Evolutionary conservation across 202 grass and related monocot genomes (phyloP).

Genomic region (Carex arenaria): DNA sequence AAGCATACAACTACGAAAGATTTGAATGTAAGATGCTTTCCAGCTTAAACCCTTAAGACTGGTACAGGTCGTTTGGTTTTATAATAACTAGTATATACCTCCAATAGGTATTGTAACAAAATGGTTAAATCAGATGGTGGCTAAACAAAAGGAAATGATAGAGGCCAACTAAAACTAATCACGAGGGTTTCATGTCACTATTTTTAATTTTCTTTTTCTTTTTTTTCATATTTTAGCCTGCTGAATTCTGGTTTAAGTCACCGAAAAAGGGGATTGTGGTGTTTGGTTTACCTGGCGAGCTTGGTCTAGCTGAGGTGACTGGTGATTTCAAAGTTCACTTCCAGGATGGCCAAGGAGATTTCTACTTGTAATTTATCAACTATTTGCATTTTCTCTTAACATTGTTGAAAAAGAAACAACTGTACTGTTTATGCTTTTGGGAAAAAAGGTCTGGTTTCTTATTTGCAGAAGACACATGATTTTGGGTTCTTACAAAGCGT

Average conservation of each 20-base stretch:
- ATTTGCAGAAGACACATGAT: background rate
- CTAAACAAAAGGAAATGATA: slow-evolving; percentile 1
- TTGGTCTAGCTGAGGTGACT: slow-evolving; percentile 38
- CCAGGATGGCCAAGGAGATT: slow-evolving; percentile 51
- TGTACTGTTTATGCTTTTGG: background rate
- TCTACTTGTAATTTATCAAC: slow-evolving; percentile 34
- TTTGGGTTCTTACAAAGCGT: background rate
- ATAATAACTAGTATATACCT: background rate
- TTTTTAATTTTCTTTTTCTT: background rate
- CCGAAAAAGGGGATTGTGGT: slow-evolving; percentile 52
- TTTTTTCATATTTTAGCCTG: slow-evolving; percentile 24
- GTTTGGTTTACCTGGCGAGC: slow-evolving; percentile 46
- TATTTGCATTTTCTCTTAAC: background rate
- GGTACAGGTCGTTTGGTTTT: background rate
- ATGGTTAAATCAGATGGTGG: background rate
- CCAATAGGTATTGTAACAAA: background rate
- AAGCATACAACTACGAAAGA: slow-evolving; percentile 51
- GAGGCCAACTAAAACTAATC: background rate
- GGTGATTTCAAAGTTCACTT: slow-evolving; percentile 54
- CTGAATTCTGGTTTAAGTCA: slow-evolving; percentile 52
- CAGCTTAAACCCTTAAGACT: background rate
- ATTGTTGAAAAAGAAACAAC: background rate
- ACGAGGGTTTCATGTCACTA: background rate
- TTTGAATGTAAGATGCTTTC: slow-evolving; percentile 36
- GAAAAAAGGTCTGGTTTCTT: background rate